phyloP scores from a whole-genome alignment of 2,329 filamentous ascomycete genomes.

The Coniochaeta sp. region DNA sequence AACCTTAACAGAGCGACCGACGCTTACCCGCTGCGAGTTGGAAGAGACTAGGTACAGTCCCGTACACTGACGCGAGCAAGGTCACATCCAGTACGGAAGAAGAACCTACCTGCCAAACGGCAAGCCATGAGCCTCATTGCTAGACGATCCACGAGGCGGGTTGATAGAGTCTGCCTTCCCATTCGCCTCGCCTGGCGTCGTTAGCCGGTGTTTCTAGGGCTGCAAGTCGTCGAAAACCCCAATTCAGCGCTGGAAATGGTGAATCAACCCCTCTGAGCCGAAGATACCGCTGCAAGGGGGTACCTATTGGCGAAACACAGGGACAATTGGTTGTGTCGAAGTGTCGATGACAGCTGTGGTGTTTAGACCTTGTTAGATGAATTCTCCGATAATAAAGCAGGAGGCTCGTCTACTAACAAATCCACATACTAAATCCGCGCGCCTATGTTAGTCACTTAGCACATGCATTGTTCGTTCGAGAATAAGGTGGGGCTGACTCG shows the following conservation, averaged over 20 bases:
- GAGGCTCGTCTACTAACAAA: not conserved
- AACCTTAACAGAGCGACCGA: too few relatives aligned
- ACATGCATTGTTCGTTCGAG: not conserved
- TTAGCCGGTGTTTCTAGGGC: conserved; percentile 3
- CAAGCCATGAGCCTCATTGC: too few relatives aligned
- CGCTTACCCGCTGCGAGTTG: too few relatives aligned
- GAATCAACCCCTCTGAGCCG: not conserved
- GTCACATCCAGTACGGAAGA: too few relatives aligned
- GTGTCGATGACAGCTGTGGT: not conserved
- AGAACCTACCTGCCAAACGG: not conserved
- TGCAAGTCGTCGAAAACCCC: not conserved
- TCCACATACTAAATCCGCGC: not conserved
- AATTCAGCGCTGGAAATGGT: not conserved
- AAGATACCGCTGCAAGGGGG: not conserved
- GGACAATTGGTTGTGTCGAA: not conserved
- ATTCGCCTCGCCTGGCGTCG: conserved; percentile 13
- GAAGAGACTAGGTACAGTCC: too few relatives aligned
- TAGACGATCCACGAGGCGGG: not conserved
- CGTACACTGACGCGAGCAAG: too few relatives aligned
- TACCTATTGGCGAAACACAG: not conserved
- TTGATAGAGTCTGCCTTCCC: not conserved
- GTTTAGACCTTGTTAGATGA: not conserved
- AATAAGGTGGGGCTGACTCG: not conserved
- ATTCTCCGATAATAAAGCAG: not conserved
- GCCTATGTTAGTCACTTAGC: not conserved